A percentile compares a stretch with the other conserved stretches of the same genome.
These are phyloP conservation scores for Albophoma yamanashiensis DNA, from an alignment of 2,329 filamentous ascomycete species.

Conservation along the genomic window DNA sequence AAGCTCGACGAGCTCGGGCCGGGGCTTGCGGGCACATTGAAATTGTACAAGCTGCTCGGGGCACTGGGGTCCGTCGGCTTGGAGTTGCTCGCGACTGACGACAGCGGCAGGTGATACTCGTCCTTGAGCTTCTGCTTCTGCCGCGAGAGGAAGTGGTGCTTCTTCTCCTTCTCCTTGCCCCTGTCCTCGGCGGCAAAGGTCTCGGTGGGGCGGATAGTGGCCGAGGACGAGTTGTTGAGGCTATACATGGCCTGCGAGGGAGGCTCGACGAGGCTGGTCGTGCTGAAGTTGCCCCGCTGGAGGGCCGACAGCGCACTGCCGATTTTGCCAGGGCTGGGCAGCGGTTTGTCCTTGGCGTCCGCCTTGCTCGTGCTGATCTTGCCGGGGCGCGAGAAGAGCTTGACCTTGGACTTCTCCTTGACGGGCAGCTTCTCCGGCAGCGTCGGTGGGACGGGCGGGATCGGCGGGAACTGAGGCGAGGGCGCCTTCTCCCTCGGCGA, in stretches of 20 bases:
- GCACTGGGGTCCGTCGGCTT: slow-evolving; percentile 64
- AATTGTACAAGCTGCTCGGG: slow-evolving; percentile 68
- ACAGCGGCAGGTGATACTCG: slow-evolving; percentile 61
- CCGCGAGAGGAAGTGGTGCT: slow-evolving; percentile 68
- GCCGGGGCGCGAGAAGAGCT: slow-evolving; percentile 69
- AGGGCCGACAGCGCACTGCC: slow-evolving; percentile 55
- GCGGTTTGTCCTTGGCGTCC: slow-evolving; percentile 52
- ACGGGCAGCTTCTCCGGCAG: slow-evolving; percentile 42
- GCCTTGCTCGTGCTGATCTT: slow-evolving; percentile 59
- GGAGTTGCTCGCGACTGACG: slow-evolving; percentile 68
- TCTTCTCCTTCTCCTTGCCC: slow-evolving; percentile 53
- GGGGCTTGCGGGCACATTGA: slow-evolving; percentile 63
- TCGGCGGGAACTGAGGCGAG: slow-evolving; percentile 25
- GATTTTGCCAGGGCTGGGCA: slow-evolving; percentile 65
- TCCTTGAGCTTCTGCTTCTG: slow-evolving; percentile 73
- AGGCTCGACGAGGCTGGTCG: slow-evolving; percentile 57
- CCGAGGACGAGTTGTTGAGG: slow-evolving; percentile 64
- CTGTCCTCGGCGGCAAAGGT: slow-evolving; percentile 33
- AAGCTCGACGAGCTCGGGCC: slow-evolving; percentile 57
- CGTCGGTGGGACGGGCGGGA: slow-evolving; percentile 25
- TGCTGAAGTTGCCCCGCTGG: slow-evolving; percentile 59
- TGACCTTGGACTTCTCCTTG: slow-evolving; percentile 67
- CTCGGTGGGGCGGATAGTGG: slow-evolving; percentile 60
- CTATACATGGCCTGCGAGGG: slow-evolving; percentile 56
- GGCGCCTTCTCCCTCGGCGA: slow-evolving; percentile 33